Evolutionary conservation across 2,329 filamentous ascomycete genomes (phyloP), one percentile per base, ranked within the genome.

Genomic region (Epichloe festucae): DNA sequence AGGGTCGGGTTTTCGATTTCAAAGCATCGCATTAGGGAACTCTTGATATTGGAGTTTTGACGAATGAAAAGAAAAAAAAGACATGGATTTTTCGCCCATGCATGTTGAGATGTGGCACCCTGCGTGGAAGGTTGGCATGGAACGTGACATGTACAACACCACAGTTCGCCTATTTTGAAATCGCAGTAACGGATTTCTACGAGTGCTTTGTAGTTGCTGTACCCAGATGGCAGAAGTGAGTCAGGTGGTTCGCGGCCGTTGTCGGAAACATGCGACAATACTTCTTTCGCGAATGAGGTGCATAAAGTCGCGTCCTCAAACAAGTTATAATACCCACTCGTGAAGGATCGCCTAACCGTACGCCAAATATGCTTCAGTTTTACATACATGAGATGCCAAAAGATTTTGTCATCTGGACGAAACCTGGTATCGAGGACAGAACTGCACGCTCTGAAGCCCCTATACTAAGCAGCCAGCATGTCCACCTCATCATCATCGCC

Each of bases 401-500:
- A 2, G 12, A 40, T 21, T 7, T n/a, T 19, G 21, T 19, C 23
- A 46, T 40, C 6, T 50, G 10, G 34, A 48, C n/a, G 7, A 42
- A 40, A 54, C 23, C 23, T 38, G 45, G 45, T 51, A 38, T 47
- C 50, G 17, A 47, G 41, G 15, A 36, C 15, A 46, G 43, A 45
- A 49, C 46, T 21, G 35, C 42, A 34, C 14, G 21, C 38, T 15
- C 21, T 38, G n/a, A 15, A 50, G 46, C 23, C n/a, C 41, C 47
- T 17, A 40, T 3, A 35, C 54, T 60, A 68, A 45, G 63, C 65
- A 41, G 63, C 62, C 49, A 75, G 51, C 54, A 75, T 70, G 52
- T 75, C 72, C 70, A 82, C 76, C 59, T 80, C 77, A 55, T 81
- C 75, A 4, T 79, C 75, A 14, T 75, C 71, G 4, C 54, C 66